Evolutionary conservation across 139 green algal species (phyloP), one percentile per base, ranked within the genome.

Genomic region (Chlamydomonas eustigma): DNA sequence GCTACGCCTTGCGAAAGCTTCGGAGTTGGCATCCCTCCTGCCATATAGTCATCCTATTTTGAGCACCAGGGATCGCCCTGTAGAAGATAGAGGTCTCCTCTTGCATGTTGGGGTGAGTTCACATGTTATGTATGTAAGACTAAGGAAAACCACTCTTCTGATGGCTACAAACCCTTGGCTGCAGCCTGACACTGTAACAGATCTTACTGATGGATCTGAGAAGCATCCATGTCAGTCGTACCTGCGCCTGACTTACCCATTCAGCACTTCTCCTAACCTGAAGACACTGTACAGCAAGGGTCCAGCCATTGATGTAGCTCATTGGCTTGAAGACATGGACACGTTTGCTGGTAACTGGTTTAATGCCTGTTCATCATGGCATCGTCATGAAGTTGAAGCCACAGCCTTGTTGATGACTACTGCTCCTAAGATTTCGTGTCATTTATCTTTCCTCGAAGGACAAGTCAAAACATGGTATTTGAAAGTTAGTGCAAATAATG

Each of bases 281-380:
- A 71, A 64, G 77, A 3, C 4, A 1, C 24, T 34, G 2, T 81
- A 81, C 76, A 50, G 39, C 70, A 28, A 8, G 8, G 68, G 70
- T 1, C 69, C 69, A 4, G 66, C 34, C n/a, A 71, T 78, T 33
- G 63, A 75, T 51, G 51, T 75, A 1, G 58, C 39, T 4, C 71
- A 63, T 1, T 35, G 50, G 33, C 37, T 82, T 24, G 77, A 83
- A 65, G 78, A 83, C 72, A 63, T 83, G 33, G 78, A 83, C 44
- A 76, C 64, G 1, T 78, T 83, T 39, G 78, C 77, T 39, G 66
- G 66, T 73, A 34, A 22, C n/a, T n/a, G n/a, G n/a, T n/a, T n/a
- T n/a, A n/a, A n/a, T n/a, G n/a, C n/a, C n/a, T n/a, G n/a, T n/a
- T n/a, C n/a, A n/a, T n/a, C n/a, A n/a, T n/a, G n/a, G n/a, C n/a